Evolutionary conservation across 192 early-diverging fungal genomes (phyloP), one percentile per base, ranked within the genome.

Genomic region (Geranomyces michiganensis): DNA sequence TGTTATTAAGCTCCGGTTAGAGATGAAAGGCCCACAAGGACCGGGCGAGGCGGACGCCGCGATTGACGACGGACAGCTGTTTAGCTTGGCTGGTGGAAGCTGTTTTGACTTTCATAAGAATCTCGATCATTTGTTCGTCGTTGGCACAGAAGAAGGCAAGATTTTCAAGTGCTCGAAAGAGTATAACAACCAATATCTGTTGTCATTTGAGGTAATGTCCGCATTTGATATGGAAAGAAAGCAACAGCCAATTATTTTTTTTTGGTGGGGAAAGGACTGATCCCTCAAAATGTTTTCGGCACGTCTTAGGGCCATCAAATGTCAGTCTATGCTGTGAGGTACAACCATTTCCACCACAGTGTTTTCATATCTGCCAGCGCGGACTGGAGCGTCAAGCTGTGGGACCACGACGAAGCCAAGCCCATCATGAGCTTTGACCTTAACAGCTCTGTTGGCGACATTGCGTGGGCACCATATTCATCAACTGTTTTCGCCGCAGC

Each of bases 381-480:
- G 0, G 87, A 88, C 51, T 88, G 87, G 87, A 88, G 85, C 0
- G 85, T 88, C 3, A 85, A 86, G 72, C 70, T 88, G 43, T 88
- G 87, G 87, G 84, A 88, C 62, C 85, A 87, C 70, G 75, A 77
- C 53, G 64, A 79, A 17, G 33, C 64, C 32, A 84, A 83, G 64
- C 80, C 87, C 0, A 65, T 88, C n/a, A 78, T 84, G 66, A 84
- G 78, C n/a, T 88, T 87, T 70, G 87, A 88, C 55, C 73, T 88
- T 27, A 78, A 77, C 56, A 75, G 77, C 30, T 72, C 79, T 22
- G 87, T 88, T 12, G 85, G 85, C 17, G 85, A 87, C 58, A 76
- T 88, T 27, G 87, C 85, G 41, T 88, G 87, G 87, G 83, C 87
- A 26, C 87, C 87, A n/a, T 88, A 84, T 71, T 85, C 85, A 26